These are phyloP conservation scores for Linum usitatissimum DNA, from an alignment of 345 rosid species.

Conservation along the genomic window DNA sequence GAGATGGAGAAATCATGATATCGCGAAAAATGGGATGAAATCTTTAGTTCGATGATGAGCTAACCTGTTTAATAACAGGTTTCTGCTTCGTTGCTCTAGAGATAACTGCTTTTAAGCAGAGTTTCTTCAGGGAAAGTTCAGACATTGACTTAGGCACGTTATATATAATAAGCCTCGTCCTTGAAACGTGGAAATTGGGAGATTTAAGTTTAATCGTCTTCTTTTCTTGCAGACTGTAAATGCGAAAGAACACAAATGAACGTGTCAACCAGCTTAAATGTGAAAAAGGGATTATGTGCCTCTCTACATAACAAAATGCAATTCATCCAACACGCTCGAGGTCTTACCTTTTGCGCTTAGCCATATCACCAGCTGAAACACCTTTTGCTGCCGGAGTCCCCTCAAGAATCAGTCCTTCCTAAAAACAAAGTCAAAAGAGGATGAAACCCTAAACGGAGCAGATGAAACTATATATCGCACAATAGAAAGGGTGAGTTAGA, in stretches of 20 bases:
- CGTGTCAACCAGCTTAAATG: neutral
- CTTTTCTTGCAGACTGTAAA: constrained; percentile 68
- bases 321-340: neutral
- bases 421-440: constrained; percentile 7
- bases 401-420: constrained; percentile 87
- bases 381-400: constrained; percentile 86
- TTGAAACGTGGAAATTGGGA: constrained; percentile 85
- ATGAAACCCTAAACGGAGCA: neutral
- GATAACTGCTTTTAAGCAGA: constrained; percentile 59
- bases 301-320: neutral
- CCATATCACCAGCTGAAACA: constrained; percentile 74
- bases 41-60: constrained; percentile 2
- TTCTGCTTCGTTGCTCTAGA: constrained; percentile 91
- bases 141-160: constrained; percentile 78
- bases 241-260: neutral
- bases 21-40: too few species aligned
- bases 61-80: constrained; percentile 74
- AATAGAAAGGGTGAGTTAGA: constrained; percentile 1
- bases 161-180: constrained; percentile 65
- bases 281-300: neutral
- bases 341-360: constrained; percentile 48
- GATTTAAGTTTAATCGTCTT: constrained; percentile 80
- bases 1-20: neutral
- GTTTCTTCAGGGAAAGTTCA: constrained; percentile 52
- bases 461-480: neutral